Evolutionary conservation across 129 eudicot genomes (phyloP).

Genomic region (Flaveria ramosissima): DNA sequence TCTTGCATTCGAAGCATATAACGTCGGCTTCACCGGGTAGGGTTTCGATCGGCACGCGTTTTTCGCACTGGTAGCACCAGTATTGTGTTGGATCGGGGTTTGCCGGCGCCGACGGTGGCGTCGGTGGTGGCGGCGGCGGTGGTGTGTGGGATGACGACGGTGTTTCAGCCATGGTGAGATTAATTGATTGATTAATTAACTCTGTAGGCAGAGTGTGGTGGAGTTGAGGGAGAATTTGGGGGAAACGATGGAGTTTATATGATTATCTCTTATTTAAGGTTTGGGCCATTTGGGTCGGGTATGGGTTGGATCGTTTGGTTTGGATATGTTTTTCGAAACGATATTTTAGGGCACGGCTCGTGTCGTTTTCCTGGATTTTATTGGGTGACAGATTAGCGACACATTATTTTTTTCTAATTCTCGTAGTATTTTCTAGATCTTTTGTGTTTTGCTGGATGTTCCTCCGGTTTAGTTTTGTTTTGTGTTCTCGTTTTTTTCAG

Average conservation of each 20-base stretch:
- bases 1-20: slow-evolving; percentile 71
- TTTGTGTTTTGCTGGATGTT: no score
- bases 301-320: background rate
- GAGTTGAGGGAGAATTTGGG: slow-evolving; percentile 8
- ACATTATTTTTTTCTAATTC: no score
- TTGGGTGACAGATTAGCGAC: no score
- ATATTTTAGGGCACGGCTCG: no score
- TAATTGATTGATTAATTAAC: background rate
- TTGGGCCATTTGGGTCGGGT: background rate
- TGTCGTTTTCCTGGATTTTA: no score
- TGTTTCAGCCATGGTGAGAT: slow-evolving; percentile 21
- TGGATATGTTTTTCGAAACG: background rate
- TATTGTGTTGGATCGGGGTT: slow-evolving; percentile 36
- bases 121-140: slow-evolving; percentile 28
- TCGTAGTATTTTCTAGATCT: no score
- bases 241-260: slow-evolving; percentile 10
- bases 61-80: slow-evolving; percentile 93
- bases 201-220: slow-evolving; percentile 1
- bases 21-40: slow-evolving; percentile 59
- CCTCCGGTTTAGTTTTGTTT: no score
- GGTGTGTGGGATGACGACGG: slow-evolving; percentile 30
- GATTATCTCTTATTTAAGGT: background rate
- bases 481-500: no score
- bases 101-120: slow-evolving; percentile 9
- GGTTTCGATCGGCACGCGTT: slow-evolving; percentile 77